Conservation (phyloP, 352 stramenopile species). For the Globisporangium splendens region DNA sequence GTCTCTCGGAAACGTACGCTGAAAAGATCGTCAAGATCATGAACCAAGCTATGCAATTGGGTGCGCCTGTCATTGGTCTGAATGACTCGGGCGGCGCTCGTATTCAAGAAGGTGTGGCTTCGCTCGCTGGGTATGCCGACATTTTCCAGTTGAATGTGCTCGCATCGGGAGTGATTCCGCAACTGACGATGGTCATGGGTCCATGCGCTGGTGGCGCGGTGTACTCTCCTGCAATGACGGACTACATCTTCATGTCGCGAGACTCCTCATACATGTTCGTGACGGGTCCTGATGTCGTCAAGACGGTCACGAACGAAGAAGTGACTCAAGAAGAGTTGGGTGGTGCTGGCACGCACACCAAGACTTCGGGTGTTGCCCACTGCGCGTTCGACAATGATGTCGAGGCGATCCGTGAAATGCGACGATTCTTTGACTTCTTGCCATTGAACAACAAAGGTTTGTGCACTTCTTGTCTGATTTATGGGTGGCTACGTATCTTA, state of each 20-base stretch:
- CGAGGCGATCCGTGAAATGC: constrained; percentile 90
- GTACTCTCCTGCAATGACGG: constrained; percentile 97
- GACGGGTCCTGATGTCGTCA: constrained; percentile 97
- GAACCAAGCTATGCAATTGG: constrained; percentile 95
- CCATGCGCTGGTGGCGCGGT: constrained; percentile 95
- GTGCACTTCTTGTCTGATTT: not conserved
- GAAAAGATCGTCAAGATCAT: constrained; percentile 99
- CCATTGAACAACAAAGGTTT: constrained; percentile 89
- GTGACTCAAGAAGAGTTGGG: constrained; percentile 95
- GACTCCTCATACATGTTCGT: constrained; percentile 99
- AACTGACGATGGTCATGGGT: constrained; percentile 98
- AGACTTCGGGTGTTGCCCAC: constrained; percentile 94
- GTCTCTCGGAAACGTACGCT: constrained; percentile 94
- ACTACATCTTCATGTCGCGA: constrained; percentile 99
- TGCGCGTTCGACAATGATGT: constrained; percentile 97
- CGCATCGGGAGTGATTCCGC: constrained; percentile 91
- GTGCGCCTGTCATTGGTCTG: constrained; percentile 95
- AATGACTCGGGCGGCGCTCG: constrained; percentile 97
- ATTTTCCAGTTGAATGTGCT: constrained; percentile 99
- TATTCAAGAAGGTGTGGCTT: constrained; percentile 98
- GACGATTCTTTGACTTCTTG: constrained; percentile 95
- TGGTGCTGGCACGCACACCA: constrained; percentile 94
- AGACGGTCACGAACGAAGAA: constrained; percentile 97
- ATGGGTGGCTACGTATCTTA: no score
- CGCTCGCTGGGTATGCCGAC: constrained; percentile 96